These are phyloP conservation scores for Aspergillus tanneri DNA, from an alignment of 2,329 filamentous ascomycete genomes.

Conservation along the genomic window DNA sequence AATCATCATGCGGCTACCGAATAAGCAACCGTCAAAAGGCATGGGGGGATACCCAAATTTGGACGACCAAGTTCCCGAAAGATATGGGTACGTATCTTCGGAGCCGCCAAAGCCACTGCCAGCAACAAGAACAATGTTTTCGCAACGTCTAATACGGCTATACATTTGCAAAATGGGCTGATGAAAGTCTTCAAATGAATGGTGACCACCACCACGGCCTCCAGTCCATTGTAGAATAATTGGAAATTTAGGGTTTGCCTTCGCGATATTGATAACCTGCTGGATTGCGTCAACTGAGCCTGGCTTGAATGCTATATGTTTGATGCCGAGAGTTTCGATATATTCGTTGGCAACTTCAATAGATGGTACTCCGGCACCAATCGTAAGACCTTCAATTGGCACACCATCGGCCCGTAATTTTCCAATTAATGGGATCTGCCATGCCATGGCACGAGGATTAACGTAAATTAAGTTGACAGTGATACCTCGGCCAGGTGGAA, in stretches of 20 bases:
- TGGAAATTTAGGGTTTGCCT: conserved; percentile 85
- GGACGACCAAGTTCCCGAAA: conserved; percentile 84
- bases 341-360: conserved; percentile 92
- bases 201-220: conserved; percentile 86
- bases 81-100: conserved; percentile 87
- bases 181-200: conserved; percentile 94
- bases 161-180: conserved; percentile 90
- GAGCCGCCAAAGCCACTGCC: conserved; percentile 88
- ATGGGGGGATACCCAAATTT: conserved; percentile 85
- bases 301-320: conserved; percentile 92
- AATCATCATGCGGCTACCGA: conserved; percentile 91
- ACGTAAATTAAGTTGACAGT: conserved; percentile 90
- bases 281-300: conserved; percentile 86
- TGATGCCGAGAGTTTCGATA: conserved; percentile 85
- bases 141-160: conserved; percentile 75
- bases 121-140: conserved; percentile 83
- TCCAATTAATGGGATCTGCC: conserved; percentile 84
- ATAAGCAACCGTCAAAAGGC: conserved; percentile 89
- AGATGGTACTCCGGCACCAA: conserved; percentile 87
- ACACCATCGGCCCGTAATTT: conserved; percentile 80
- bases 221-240: conserved; percentile 92
- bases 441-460: conserved; percentile 82
- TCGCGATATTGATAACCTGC: conserved; percentile 85
- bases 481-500: conserved; percentile 83
- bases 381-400: conserved; percentile 86